Conservation (phyloP, 2,329 filamentous ascomycete genomes). For the Sporothrix pallida region DNA sequence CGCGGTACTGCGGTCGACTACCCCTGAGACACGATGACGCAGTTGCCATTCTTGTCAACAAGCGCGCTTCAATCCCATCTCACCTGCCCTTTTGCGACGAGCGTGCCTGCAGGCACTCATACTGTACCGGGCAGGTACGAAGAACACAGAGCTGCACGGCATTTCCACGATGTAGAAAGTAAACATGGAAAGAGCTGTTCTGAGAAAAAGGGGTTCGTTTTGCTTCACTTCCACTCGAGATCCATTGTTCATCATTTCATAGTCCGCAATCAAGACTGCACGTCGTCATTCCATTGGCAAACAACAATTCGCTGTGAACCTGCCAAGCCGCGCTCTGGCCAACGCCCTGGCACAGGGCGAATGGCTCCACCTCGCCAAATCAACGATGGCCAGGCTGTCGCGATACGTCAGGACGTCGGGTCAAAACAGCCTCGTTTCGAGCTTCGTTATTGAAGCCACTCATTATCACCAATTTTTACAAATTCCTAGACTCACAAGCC, state of each 20-base stretch:
- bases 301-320: slow-evolving; percentile 9
- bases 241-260: background rate
- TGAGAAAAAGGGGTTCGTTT: background rate
- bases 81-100: slow-evolving; percentile 25
- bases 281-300: slow-evolving; percentile 20
- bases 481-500: background rate
- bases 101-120: background rate
- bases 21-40: slow-evolving; percentile 29
- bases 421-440: background rate
- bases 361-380: slow-evolving; percentile 15
- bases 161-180: background rate
- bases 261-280: background rate
- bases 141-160: too few species aligned
- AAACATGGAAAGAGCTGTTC: slow-evolving; percentile 16
- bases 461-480: background rate
- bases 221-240: background rate
- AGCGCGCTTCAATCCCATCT: background rate
- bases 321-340: background rate
- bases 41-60: slow-evolving; percentile 28
- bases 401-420: background rate
- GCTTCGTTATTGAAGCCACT: background rate
- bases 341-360: slow-evolving; percentile 16
- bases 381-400: slow-evolving; percentile 5
- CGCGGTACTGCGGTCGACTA: background rate
- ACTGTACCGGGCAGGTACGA: slow-evolving; percentile 15